A percentile compares a stretch with the other conserved stretches of the same genome.
Conservation (phyloP, 345 rosid species). For the Linum trigynum region DNA sequence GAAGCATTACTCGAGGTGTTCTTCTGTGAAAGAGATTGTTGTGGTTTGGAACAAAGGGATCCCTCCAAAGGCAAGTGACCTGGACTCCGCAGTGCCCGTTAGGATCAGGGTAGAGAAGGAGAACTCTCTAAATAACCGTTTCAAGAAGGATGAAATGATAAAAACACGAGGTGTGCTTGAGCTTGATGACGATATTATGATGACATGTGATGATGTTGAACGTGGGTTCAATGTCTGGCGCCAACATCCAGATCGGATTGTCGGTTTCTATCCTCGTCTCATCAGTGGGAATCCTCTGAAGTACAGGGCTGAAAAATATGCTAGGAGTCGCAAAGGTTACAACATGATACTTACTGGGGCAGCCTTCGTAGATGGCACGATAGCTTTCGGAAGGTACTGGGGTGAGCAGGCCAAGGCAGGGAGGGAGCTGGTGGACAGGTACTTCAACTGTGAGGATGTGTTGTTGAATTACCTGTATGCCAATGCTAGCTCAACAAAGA, state of each 20-base stretch:
- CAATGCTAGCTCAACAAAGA: constrained; percentile 47
- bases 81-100: constrained; percentile 80
- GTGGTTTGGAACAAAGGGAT: constrained; percentile 96
- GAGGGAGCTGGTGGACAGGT: constrained; percentile 52
- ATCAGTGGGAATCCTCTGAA: constrained; percentile 41
- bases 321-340: constrained; percentile 59
- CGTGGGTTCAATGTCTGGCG: constrained; percentile 91
- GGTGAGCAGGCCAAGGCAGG: constrained; percentile 50
- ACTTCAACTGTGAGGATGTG: constrained; percentile 86
- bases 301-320: constrained; percentile 72
- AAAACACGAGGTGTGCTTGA: constrained; percentile 78
- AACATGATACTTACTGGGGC: constrained; percentile 96
- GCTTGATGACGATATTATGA: constrained; percentile 95
- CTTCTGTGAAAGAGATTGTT: constrained; percentile 84
- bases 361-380: constrained; percentile 56
- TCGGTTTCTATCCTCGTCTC: constrained; percentile 84
- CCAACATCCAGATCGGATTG: constrained; percentile 68
- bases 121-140: constrained; percentile 83
- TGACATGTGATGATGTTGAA: constrained; percentile 71
- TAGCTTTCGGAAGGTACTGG: constrained; percentile 66
- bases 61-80: constrained; percentile 52
- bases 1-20: constrained; percentile 82
- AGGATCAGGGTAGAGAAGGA: constrained; percentile 62
- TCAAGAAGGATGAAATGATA: constrained; percentile 58
- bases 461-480: constrained; percentile 73